These are phyloP conservation scores for Nothophoma quercina DNA, from an alignment of 2,329 filamentous ascomycete genomes.

Conservation along the genomic window DNA sequence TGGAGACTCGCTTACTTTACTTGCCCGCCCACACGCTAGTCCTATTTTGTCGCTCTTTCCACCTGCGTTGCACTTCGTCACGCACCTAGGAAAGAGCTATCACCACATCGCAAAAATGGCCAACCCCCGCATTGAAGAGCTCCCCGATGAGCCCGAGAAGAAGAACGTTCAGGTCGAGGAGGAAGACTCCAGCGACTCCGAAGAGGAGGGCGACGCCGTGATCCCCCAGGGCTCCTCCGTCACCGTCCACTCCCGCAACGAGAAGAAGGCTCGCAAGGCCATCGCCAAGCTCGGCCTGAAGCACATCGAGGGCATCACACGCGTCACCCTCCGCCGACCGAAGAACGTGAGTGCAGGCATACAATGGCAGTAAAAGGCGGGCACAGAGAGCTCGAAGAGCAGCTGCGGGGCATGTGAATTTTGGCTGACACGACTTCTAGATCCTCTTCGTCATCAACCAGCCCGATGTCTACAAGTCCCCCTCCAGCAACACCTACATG, in stretches of 20 bases:
- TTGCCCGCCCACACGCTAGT: constrained; percentile 32
- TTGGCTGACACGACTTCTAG: constrained; percentile 56
- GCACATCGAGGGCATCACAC: constrained; percentile 95
- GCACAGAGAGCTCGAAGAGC: constrained; percentile 13
- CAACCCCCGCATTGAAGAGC: constrained; percentile 97
- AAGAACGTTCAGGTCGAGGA: constrained; percentile 81
- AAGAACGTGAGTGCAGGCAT: constrained; percentile 85
- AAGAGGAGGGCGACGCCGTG: constrained; percentile 70
- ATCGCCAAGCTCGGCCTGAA: constrained; percentile 98
- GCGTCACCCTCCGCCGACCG: constrained; percentile 95
- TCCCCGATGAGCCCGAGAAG: constrained; percentile 83
- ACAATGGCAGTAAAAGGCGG: constrained; percentile 26
- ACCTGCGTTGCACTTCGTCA: neutral
- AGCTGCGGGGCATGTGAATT: constrained; percentile 18
- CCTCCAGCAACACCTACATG: constrained; percentile 99
- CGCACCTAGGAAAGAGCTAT: constrained; percentile 12
- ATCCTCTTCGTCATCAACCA: constrained; percentile 99
- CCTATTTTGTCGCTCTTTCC: constrained; percentile 1
- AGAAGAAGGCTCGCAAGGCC: constrained; percentile 99
- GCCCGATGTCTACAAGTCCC: constrained; percentile 99
- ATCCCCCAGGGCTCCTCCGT: constrained; percentile 86
- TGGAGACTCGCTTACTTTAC: constrained; percentile 34
- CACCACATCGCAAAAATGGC: constrained; percentile 73
- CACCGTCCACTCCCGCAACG: constrained; percentile 96
- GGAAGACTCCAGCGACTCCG: constrained; percentile 75